These are phyloP conservation scores for Hypholoma fasciculare DNA, from an alignment of 768 basidiomycete genomes.

Conservation along the genomic window DNA sequence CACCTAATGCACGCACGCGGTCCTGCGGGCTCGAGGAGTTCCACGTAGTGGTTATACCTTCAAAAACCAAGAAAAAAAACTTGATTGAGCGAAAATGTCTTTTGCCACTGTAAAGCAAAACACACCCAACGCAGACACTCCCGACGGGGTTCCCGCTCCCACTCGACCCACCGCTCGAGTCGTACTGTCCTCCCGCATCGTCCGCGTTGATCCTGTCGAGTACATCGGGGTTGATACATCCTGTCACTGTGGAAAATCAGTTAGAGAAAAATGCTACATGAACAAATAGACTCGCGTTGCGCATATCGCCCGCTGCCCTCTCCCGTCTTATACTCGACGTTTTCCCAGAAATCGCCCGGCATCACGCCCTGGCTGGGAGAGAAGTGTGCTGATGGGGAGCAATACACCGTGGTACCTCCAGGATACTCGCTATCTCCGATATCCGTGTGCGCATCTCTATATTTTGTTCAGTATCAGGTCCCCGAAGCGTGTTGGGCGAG, in stretches of 20 bases:
- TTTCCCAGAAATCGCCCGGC: conserved; percentile 48
- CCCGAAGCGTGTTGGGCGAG: conserved; percentile 9
- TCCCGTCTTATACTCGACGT: conserved; percentile 46
- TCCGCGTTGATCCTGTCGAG: conserved; percentile 44
- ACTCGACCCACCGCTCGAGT: conserved; percentile 52
- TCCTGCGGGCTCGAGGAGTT: conserved; percentile 53
- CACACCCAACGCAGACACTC: conserved; percentile 51
- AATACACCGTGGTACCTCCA: conserved; percentile 56
- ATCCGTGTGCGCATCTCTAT: conserved; percentile 46
- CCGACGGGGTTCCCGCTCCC: conserved; percentile 53
- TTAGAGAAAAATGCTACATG: background rate
- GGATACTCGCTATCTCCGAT: conserved; percentile 58
- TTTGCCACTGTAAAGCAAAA: background rate
- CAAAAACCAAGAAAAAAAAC: background rate
- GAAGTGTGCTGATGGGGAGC: conserved; percentile 42
- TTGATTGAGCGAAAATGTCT: background rate
- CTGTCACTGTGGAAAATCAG: conserved; percentile 41
- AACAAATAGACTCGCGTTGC: conserved; percentile 35
- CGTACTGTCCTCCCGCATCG: conserved; percentile 58
- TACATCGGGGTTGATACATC: conserved; percentile 48
- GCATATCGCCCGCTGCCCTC: conserved; percentile 40
- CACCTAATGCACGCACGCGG: conserved; percentile 58
- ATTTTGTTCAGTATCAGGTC: background rate
- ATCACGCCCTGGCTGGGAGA: conserved; percentile 45
- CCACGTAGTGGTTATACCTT: conserved; percentile 59